Percentiles rank a stretch among this genome's conserved stretches.
Evolutionary conservation across 1,284 basidiomycete species (phyloP).

Genomic region (Clitocybe nebularis): DNA sequence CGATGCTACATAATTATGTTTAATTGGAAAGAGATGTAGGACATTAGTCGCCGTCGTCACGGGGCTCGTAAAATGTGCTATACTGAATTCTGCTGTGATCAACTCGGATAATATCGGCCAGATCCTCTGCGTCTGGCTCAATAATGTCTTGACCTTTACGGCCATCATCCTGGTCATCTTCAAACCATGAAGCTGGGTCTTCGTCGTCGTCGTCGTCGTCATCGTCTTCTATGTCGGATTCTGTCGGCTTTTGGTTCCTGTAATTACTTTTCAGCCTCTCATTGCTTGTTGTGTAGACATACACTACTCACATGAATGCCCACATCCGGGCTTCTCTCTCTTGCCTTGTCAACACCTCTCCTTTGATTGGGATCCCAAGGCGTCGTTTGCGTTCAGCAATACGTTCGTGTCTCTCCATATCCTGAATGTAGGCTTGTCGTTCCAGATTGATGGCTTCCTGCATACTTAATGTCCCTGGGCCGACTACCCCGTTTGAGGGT

Average conservation of each 20-base stretch:
- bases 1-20: slow-evolving; percentile 16
- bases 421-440: slow-evolving; percentile 56
- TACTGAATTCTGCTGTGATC: slow-evolving; percentile 61
- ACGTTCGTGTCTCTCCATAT: slow-evolving; percentile 59
- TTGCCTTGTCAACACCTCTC: slow-evolving; percentile 54
- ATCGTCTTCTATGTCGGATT: slow-evolving; percentile 75
- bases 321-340: slow-evolving; percentile 71
- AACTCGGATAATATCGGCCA: slow-evolving; percentile 66
- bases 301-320: slow-evolving; percentile 66
- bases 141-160: slow-evolving; percentile 75
- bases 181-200: slow-evolving; percentile 72
- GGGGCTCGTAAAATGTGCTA: slow-evolving; percentile 59
- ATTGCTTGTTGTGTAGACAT: slow-evolving; percentile 2
- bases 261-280: slow-evolving; percentile 10
- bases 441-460: slow-evolving; percentile 72
- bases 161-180: slow-evolving; percentile 78
- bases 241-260: slow-evolving; percentile 74
- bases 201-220: slow-evolving; percentile 57
- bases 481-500: slow-evolving; percentile 19
- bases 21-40: slow-evolving; percentile 20
- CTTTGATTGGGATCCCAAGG: slow-evolving; percentile 51
- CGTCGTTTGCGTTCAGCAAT: slow-evolving; percentile 55
- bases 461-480: slow-evolving; percentile 47
- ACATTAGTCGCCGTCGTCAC: slow-evolving; percentile 41
- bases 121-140: slow-evolving; percentile 67